Conservation (phyloP, 1,284 basidiomycete species). For the Apiotrichum veenhuisii region DNA sequence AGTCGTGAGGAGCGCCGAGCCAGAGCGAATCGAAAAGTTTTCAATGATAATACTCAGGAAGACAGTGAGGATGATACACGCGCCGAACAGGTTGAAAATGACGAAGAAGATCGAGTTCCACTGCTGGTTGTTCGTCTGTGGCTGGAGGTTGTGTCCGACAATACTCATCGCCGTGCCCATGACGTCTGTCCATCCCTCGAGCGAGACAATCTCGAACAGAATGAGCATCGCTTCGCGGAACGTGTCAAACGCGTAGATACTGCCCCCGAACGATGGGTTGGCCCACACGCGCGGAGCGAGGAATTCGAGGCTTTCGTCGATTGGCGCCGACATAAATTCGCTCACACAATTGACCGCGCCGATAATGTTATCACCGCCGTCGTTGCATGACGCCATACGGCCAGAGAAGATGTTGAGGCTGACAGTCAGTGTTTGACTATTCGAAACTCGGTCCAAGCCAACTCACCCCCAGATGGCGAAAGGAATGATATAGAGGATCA, state of each 20-base stretch:
- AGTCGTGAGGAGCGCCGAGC: slow-evolving; percentile 74
- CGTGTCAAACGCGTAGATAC: slow-evolving; percentile 84
- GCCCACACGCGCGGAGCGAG: slow-evolving; percentile 82
- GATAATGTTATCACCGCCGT: slow-evolving; percentile 53
- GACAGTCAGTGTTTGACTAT: background rate
- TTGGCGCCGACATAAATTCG: slow-evolving; percentile 60
- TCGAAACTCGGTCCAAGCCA: background rate
- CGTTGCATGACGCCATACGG: slow-evolving; percentile 81
- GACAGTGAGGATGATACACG: slow-evolving; percentile 80
- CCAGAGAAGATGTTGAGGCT: slow-evolving; percentile 84
- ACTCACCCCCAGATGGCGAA: slow-evolving; percentile 87
- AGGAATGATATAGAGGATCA: slow-evolving; percentile 91
- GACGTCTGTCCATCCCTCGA: slow-evolving; percentile 95
- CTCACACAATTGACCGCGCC: slow-evolving; percentile 67
- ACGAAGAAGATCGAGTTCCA: slow-evolving; percentile 89
- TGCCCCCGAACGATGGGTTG: slow-evolving; percentile 69
- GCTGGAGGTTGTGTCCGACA: slow-evolving; percentile 65
- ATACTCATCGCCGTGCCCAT: slow-evolving; percentile 80
- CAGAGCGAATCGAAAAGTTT: slow-evolving; percentile 83
- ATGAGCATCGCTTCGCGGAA: slow-evolving; percentile 84
- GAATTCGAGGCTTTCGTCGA: slow-evolving; percentile 60
- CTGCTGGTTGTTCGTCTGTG: slow-evolving; percentile 66
- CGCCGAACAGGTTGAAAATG: slow-evolving; percentile 89
- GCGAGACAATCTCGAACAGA: slow-evolving; percentile 92
- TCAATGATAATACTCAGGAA: slow-evolving; percentile 92